Evolutionary conservation across 176 grass and related monocot genomes (phyloP), one percentile per base, ranked within the genome.

Genomic region (Calamus simplicifolius): DNA sequence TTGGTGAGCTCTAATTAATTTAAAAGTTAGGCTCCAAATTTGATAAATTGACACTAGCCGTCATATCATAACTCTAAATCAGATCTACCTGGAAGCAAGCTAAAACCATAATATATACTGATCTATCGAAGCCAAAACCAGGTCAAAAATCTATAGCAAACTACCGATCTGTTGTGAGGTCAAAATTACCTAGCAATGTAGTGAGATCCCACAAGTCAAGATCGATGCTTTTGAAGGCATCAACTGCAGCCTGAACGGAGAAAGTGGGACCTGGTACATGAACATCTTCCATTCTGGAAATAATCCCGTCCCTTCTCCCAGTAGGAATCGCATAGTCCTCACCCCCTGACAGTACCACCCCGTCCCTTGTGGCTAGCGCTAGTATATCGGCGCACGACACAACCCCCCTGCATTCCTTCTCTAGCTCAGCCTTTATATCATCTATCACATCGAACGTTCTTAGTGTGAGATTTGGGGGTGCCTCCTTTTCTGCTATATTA

Each of bases 361-460:
- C 79, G 7, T 81, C 79, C 35, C 69, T 61, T 1, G 69, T 16
- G 1, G 69, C 69, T 58, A 72, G 13, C 6, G 58, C 69, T 2
- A 82, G 15, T 30, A 76, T 51, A 59, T 82, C 79, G n/a, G 79
- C 79, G 50, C 79, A 82, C 29, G 79, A 82, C 26, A 82, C 79
- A 0, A 76, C 62, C 62, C 73, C 73, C 0, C 61, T 51, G 57
- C 80, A 82, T 4, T 70, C 58, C 51, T 1, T n/a, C 80, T 82
- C 80, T 19, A 77, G 30, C 12, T 38, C 73, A 0, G 56, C 73
- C 73, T 82, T 82, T 51, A 29, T 56, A 13, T 73, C 73, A 74
- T 82, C 80, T 29, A 81, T 51, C 55, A 81, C 72, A 21, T 81
- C 72, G 10, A 81, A 57, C 43, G 62, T 75, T 48, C 79, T 14